phyloP scores from a whole-genome alignment of 257 asterid genomes.

The Echites panduratus region DNA sequence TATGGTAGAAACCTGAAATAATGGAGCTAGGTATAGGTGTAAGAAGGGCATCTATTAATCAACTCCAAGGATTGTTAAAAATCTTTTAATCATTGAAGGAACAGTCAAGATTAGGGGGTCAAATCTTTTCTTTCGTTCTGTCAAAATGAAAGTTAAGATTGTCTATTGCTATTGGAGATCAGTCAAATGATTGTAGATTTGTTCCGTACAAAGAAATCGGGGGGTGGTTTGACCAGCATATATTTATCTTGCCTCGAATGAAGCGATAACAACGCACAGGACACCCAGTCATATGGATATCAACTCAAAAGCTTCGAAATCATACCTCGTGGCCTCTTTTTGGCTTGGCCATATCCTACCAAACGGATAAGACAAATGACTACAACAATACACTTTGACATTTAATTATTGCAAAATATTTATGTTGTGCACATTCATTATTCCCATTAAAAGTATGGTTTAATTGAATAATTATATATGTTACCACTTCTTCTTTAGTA shows the following conservation, averaged over 20 bases:
- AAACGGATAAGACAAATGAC: not conserved
- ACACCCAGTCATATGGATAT: too few species aligned
- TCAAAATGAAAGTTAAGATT: not conserved
- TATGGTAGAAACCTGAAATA: too few species aligned
- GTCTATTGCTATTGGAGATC: not conserved
- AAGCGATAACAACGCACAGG: not conserved
- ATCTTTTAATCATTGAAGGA: not conserved
- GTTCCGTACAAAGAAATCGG: not conserved
- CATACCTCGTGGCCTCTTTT: not conserved
- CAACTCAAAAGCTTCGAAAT: not conserved
- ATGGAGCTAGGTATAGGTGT: too few species aligned
- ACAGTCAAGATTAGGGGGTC: not conserved
- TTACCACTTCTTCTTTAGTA: too few species aligned
- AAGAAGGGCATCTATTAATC: not conserved
- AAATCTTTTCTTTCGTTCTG: not conserved
- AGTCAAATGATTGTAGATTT: slow-evolving; percentile 4
- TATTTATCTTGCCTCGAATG: not conserved
- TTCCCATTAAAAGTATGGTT: too few species aligned
- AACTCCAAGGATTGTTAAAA: not conserved
- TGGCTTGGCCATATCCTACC: not conserved
- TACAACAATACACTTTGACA: not conserved
- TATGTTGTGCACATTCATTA: not conserved
- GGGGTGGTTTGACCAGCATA: not conserved
- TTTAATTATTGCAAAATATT: not conserved
- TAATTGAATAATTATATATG: too few species aligned